Conservation (phyloP, 2,329 filamentous ascomycete species). For the Amauroascus verrucosus region DNA sequence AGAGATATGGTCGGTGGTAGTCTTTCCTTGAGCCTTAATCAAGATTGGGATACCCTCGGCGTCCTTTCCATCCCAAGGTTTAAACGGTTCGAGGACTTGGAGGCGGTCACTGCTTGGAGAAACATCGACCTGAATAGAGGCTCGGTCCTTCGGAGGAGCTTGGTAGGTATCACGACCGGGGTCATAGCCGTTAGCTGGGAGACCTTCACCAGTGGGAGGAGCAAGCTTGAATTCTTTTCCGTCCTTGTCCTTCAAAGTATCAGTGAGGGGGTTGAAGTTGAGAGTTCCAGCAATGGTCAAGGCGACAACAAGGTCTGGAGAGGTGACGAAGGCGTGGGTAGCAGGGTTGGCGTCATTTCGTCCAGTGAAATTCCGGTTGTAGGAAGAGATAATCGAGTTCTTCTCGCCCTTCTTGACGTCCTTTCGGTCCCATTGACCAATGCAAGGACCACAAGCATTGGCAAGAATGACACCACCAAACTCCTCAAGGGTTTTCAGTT, state of each 20-base stretch:
- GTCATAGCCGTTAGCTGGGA: slow-evolving; percentile 77
- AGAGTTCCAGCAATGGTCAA: slow-evolving; percentile 73
- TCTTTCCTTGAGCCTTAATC: slow-evolving; percentile 95
- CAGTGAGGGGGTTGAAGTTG: slow-evolving; percentile 90
- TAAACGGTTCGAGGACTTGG: slow-evolving; percentile 79
- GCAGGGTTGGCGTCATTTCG: slow-evolving; percentile 94
- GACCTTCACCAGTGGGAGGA: slow-evolving; percentile 66
- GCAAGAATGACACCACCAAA: slow-evolving; percentile 91
- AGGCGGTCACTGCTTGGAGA: slow-evolving; percentile 87
- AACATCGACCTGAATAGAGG: slow-evolving; percentile 64
- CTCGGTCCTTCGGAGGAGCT: slow-evolving; percentile 74
- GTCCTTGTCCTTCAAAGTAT: slow-evolving; percentile 85
- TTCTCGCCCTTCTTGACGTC: slow-evolving; percentile 91
- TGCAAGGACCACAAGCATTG: slow-evolving; percentile 88
- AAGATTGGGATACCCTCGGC: slow-evolving; percentile 73
- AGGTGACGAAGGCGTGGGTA: slow-evolving; percentile 87
- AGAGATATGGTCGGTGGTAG: slow-evolving; percentile 92
- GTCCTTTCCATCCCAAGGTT: slow-evolving; percentile 87
- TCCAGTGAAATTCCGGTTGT: slow-evolving; percentile 99
- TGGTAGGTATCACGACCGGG: slow-evolving; percentile 90
- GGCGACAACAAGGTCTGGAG: slow-evolving; percentile 79
- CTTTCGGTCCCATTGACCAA: slow-evolving; percentile 88
- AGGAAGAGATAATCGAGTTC: slow-evolving; percentile 96
- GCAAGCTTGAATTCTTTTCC: slow-evolving; percentile 91
- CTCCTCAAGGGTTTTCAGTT: slow-evolving; percentile 89